Base-by-base conservation (phyloP, 2,329 filamentous ascomycete genomes). In the Parascedosporium putredinis region DNA sequence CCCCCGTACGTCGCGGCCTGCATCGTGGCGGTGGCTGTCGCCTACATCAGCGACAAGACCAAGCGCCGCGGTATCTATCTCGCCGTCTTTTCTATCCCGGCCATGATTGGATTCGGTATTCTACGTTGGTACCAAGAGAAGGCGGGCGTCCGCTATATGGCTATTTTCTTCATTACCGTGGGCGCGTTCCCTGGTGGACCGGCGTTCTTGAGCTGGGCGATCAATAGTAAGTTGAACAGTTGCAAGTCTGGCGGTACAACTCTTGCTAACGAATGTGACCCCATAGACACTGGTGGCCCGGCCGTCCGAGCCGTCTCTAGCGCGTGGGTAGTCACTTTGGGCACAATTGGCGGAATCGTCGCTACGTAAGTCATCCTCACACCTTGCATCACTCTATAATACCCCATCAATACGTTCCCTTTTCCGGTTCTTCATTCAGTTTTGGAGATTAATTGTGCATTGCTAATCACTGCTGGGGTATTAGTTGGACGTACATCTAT, bases 181-280 rank as follows among this genome's bases (percentile, higher is more conserved):
- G 77, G 76, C 22, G 75, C 73, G 0, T 80, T 79, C 60, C 75
- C 76, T 1, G 75, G 75, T 29, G 76, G 77, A 0, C 76, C 76
- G 0, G 75, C 74, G 0, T 79, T 79, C 62, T 58, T 81, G 40
- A 71, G 71, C 5, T 81, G 77, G 78, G 75, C 70, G 0, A 67
- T 79, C 50, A 81, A 81, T 58, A 81, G 70, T 64, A 58, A 54
- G 55, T 65, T 27, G 16, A 9, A 14, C 25, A 1, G 20, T 36
- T 36, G 14, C 33, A 18, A 18, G 10, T 2, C 1, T 23, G 54
- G 12, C 27, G 27, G 12, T 42, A 20, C 4, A 16, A 20, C n/a
- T n/a, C n/a, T 1, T 23, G 54, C 56, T 16, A 54, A 61, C 5
- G 53, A 52, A 0, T 50, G 50, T 1, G 18, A 20, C 18, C 20